These are phyloP conservation scores for Pleurotus pulmonarius DNA, from an alignment of 768 basidiomycete genomes.

Conservation along the genomic window DNA sequence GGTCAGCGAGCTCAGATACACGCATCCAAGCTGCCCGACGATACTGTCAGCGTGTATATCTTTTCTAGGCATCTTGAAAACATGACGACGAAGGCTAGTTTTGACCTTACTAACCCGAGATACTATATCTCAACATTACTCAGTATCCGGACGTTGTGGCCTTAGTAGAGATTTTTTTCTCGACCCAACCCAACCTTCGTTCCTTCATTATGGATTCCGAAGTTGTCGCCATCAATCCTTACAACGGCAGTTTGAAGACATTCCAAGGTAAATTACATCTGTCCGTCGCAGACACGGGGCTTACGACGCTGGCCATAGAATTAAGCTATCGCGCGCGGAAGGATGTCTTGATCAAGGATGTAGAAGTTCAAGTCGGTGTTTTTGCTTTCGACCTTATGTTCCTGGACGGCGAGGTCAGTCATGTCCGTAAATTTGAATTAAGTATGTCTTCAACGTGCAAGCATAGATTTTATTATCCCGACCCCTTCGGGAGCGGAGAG, in stretches of 20 bases:
- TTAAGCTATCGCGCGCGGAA: constrained; percentile 83
- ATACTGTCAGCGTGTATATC: constrained; percentile 45
- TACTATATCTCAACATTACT: not conserved
- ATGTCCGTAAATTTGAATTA: not conserved
- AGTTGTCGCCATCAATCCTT: constrained; percentile 77
- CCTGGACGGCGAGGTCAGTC: constrained; percentile 69
- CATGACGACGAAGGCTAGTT: constrained; percentile 78
- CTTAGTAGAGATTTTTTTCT: constrained; percentile 51
- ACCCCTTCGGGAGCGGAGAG: constrained; percentile 69
- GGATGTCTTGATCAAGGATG: constrained; percentile 69
- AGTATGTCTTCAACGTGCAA: constrained; percentile 7
- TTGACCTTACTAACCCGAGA: not conserved
- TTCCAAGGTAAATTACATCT: constrained; percentile 50
- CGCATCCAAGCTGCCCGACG: constrained; percentile 31
- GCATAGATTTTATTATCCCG: constrained; percentile 60
- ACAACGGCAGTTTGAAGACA: constrained; percentile 58
- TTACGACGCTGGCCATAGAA: constrained; percentile 27
- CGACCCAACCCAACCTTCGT: constrained; percentile 31
- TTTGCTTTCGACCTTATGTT: constrained; percentile 90
- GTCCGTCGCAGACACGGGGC: too few species aligned
- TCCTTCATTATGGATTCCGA: constrained; percentile 86
- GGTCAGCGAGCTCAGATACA: constrained; percentile 86
- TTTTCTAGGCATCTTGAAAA: constrained; percentile 91
- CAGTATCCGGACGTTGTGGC: constrained; percentile 82
- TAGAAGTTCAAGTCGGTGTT: constrained; percentile 78